Base-by-base conservation (phyloP, 805 yeast genomes). In the Spathaspora boniae region DNA sequence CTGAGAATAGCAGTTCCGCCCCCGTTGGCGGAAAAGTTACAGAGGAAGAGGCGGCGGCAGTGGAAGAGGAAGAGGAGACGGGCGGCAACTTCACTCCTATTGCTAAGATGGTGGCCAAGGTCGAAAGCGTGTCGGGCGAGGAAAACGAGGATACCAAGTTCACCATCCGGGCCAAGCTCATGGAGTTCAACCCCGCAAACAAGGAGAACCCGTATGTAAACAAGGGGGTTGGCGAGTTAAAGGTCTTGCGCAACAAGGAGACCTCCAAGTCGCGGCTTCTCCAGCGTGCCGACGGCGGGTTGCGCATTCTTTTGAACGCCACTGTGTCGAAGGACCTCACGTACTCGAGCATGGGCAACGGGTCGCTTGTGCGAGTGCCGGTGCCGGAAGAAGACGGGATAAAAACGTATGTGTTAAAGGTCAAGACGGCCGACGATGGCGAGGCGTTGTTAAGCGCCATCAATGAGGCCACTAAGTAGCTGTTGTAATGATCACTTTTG, bases 251-350 rank as follows among this genome's bases (percentile, higher is more conserved):
- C 39, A 71, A 82, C 48, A 72, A 72, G 34, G 70, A 65, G 2
- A 79, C 82, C 7, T 62, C 67, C 16, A 86, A 86, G 52, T 54
- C 80, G 3, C 77, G 98, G 55, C 62, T 86, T 9, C 62, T 91
- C 24, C 72, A 91, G 15, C 78, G 98, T 50, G 86, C 96, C 0
- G 98, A 89, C 38, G 96, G 96, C 19, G 80, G 87, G 26, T 82
- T 83, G 26, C 75, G 95, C 47, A 80, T 88, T 11, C 58, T 91
- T 30, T 60, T 91, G 41, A 91, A 91, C 54, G 66, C 79, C 9
- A 60, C 68, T n/a, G 58, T 88, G 8, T 65, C 74, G 7, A 72
- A 72, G 35, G 76, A 74, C 33, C 63, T 86, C 40, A 65, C 65
- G 1, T 89, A 87, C 54, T 65, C 72, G 8, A 67, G 74, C 3